These are phyloP conservation scores for Mycena crocata DNA, from an alignment of 768 basidiomycete species.

Conservation along the genomic window DNA sequence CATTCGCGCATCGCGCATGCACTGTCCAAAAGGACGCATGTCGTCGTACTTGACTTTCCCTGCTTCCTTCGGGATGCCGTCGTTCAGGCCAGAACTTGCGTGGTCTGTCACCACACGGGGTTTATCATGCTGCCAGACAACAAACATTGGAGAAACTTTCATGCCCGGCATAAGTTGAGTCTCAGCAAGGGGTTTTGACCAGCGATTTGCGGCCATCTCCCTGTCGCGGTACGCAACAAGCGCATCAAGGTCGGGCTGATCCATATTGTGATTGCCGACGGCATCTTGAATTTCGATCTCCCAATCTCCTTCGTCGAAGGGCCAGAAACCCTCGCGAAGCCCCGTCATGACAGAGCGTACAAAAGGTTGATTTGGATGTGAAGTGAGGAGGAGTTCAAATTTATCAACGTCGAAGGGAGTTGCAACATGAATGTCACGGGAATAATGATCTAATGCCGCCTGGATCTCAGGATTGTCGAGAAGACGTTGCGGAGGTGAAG, in stretches of 20 bases:
- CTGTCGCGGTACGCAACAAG: slow-evolving; percentile 32
- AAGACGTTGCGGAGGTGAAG: slow-evolving; percentile 26
- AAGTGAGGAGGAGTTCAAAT: slow-evolving; percentile 33
- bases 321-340: slow-evolving; percentile 48
- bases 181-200: slow-evolving; percentile 23
- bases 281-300: neutral
- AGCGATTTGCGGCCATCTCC: slow-evolving; percentile 32
- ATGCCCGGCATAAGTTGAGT: slow-evolving; percentile 39
- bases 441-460: slow-evolving; percentile 20
- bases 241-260: slow-evolving; percentile 25
- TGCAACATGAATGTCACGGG: slow-evolving; percentile 40
- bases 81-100: slow-evolving; percentile 36
- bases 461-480: slow-evolving; percentile 11
- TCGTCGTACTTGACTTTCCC: slow-evolving; percentile 40
- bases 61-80: slow-evolving; percentile 30
- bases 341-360: slow-evolving; percentile 39
- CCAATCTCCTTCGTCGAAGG: slow-evolving; percentile 40
- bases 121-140: slow-evolving; percentile 42
- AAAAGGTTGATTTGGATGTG: slow-evolving; percentile 45
- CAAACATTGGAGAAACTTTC: slow-evolving; percentile 40
- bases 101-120: slow-evolving; percentile 43
- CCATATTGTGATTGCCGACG: slow-evolving; percentile 25
- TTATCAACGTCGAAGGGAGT: slow-evolving; percentile 42
- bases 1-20: slow-evolving; percentile 14
- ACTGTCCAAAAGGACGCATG: slow-evolving; percentile 37